phyloP scores from a whole-genome alignment of 1,139 yeast species.

The Candida anutae region DNA sequence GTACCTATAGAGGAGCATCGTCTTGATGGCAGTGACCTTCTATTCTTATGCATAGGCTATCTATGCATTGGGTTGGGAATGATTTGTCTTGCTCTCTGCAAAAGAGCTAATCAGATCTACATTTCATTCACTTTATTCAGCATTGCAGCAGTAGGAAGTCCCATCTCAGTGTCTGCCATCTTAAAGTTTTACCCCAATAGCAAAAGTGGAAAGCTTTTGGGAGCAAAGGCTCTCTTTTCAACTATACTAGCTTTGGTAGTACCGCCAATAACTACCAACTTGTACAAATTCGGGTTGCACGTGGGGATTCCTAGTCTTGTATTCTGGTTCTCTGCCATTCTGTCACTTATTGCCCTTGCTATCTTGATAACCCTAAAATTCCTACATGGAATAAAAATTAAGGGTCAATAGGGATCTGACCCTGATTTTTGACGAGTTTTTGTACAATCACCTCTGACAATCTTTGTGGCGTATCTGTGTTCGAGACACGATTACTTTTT shows the following conservation, averaged over 20 bases:
- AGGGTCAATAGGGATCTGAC: no score
- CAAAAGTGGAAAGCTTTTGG: slow-evolving; percentile 46
- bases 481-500: no score
- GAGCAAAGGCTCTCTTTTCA: slow-evolving; percentile 41
- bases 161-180: slow-evolving; percentile 42
- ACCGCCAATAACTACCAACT: slow-evolving; percentile 30
- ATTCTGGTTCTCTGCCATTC: no score
- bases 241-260: slow-evolving; percentile 28
- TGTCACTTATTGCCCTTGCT: no score
- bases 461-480: no score
- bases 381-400: no score
- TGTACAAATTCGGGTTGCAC: slow-evolving; percentile 20
- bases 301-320: slow-evolving; percentile 1
- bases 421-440: no score
- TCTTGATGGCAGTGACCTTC: slow-evolving; percentile 34
- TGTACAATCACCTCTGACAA: no score
- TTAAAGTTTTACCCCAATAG: slow-evolving; percentile 43
- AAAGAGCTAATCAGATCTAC: slow-evolving; percentile 5
- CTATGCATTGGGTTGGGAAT: slow-evolving; percentile 37
- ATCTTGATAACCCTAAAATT: no score
- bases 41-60: slow-evolving; percentile 23
- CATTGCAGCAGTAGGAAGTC: slow-evolving; percentile 36
- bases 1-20: slow-evolving; percentile 40
- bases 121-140: slow-evolving; percentile 25
- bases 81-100: slow-evolving; percentile 10